These are phyloP conservation scores for Pleurotus platypus DNA, from an alignment of 768 basidiomycete genomes.

Conservation along the genomic window DNA sequence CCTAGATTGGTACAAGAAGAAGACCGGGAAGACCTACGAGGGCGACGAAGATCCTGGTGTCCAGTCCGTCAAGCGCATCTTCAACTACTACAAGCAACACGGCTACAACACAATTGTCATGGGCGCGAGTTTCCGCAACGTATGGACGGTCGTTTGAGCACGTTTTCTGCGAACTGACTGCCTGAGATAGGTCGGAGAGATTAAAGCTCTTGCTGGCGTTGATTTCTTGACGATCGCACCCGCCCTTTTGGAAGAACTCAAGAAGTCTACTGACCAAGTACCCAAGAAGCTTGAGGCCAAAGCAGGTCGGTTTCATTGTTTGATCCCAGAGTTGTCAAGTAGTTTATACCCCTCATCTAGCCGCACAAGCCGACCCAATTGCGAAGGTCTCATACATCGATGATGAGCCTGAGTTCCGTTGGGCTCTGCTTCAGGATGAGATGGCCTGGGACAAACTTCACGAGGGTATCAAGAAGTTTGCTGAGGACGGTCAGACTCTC, in stretches of 20 bases:
- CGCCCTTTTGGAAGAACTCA: conserved; percentile 86
- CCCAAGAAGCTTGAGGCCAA: conserved; percentile 80
- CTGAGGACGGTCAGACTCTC: conserved; percentile 89
- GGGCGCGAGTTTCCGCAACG: conserved; percentile 99
- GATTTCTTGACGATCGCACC: conserved; percentile 98
- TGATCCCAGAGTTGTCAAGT: background rate
- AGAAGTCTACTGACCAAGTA: conserved; percentile 70
- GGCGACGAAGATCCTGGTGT: conserved; percentile 97
- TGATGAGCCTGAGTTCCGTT: conserved; percentile 95
- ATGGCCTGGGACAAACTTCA: conserved; percentile 99
- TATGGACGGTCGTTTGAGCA: conserved; percentile 31
- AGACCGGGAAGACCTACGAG: conserved; percentile 79
- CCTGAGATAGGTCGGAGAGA: conserved; percentile 70
- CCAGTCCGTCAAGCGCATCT: conserved; percentile 92
- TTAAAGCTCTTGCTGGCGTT: conserved; percentile 91
- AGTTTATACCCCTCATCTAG: conserved; percentile 24
- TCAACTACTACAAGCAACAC: conserved; percentile 99
- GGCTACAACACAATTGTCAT: conserved; percentile 99
- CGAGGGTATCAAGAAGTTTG: conserved; percentile 98
- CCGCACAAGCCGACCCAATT: conserved; percentile 56
- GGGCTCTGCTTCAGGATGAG: conserved; percentile 85
- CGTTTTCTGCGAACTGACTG: conserved; percentile 9
- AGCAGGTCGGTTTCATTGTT: conserved; percentile 40
- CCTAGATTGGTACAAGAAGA: conserved; percentile 99
- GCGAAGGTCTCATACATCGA: conserved; percentile 83